Percentiles rank a stretch among this genome's conserved stretches.
These are phyloP conservation scores for Cercospora beticola DNA, from an alignment of 2,329 filamentous ascomycete species.

Conservation along the genomic window DNA sequence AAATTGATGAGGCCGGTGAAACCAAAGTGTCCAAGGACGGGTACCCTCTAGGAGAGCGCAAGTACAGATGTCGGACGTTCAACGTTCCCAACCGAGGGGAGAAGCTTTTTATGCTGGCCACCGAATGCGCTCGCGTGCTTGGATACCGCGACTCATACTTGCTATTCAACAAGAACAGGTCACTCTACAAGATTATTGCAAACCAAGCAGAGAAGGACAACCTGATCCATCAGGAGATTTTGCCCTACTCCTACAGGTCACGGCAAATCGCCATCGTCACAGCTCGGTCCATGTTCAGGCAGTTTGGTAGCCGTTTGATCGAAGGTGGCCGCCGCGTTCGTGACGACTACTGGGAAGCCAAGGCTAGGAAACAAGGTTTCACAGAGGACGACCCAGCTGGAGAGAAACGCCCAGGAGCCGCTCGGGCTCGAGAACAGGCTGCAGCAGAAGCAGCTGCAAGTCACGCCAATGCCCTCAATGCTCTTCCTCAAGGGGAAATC, in stretches of 20 bases:
- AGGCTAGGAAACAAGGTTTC: constrained; percentile 95
- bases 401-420: constrained; percentile 90
- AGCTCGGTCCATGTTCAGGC: constrained; percentile 95
- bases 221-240: constrained; percentile 87
- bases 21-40: constrained; percentile 87
- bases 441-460: constrained; percentile 65
- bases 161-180: constrained; percentile 97
- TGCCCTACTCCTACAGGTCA: constrained; percentile 97
- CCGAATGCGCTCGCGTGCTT: constrained; percentile 89
- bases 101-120: constrained; percentile 98
- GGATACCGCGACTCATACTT: constrained; percentile 97
- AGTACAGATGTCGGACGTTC: constrained; percentile 92
- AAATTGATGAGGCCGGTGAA: constrained; percentile 89
- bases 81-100: constrained; percentile 85
- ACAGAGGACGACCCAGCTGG: constrained; percentile 94
- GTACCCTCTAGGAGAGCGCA: constrained; percentile 74
- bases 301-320: constrained; percentile 94
- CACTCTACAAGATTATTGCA: constrained; percentile 95
- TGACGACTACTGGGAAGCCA: constrained; percentile 98
- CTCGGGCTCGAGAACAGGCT: constrained; percentile 81
- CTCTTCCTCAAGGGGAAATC: constrained; percentile 76
- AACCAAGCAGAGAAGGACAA: constrained; percentile 96
- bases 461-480: constrained; percentile 56
- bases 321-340: constrained; percentile 84
- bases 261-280: constrained; percentile 98